Evolutionary conservation across 169 alveolate genomes (phyloP).

Genomic region (Cryptosporidium bovis): DNA sequence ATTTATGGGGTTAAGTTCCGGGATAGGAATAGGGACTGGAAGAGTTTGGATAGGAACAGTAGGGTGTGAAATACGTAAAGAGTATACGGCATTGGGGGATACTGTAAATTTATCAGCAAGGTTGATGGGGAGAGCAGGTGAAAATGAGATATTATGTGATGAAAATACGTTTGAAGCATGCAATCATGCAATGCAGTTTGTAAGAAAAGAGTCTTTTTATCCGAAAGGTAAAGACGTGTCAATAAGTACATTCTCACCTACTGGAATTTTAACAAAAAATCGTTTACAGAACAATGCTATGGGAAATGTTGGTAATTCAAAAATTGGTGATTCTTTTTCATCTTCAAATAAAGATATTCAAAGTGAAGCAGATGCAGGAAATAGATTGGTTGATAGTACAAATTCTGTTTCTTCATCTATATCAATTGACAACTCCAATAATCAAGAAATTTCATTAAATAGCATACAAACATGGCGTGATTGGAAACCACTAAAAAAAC

Average conservation of each 20-base stretch:
- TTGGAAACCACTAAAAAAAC: slow-evolving; percentile 59
- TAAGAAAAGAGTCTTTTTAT: slow-evolving; percentile 79
- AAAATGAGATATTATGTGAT: slow-evolving; percentile 77
- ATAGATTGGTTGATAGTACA: slow-evolving; percentile 28
- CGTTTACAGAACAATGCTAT: slow-evolving; percentile 50
- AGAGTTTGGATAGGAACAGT: slow-evolving; percentile 87
- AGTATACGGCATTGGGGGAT: slow-evolving; percentile 86
- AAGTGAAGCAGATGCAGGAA: background rate
- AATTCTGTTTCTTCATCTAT: background rate
- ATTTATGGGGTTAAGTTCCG: slow-evolving; percentile 80
- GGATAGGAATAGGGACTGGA: slow-evolving; percentile 86
- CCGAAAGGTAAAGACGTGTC: slow-evolving; percentile 84
- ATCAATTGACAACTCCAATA: slow-evolving; percentile 3
- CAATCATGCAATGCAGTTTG: slow-evolving; percentile 79
- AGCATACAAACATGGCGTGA: slow-evolving; percentile 34
- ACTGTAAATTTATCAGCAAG: slow-evolving; percentile 84
- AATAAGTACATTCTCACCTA: slow-evolving; percentile 82
- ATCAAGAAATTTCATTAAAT: background rate
- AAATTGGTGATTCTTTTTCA: background rate
- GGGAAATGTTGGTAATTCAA: background rate
- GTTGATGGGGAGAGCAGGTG: slow-evolving; percentile 82
- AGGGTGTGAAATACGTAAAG: slow-evolving; percentile 85
- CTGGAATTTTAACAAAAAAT: slow-evolving; percentile 80
- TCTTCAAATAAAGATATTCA: background rate
- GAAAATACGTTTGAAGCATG: slow-evolving; percentile 81